These are phyloP conservation scores for Globisporangium spinosum DNA, from an alignment of 352 stramenopile species.

Conservation along the genomic window DNA sequence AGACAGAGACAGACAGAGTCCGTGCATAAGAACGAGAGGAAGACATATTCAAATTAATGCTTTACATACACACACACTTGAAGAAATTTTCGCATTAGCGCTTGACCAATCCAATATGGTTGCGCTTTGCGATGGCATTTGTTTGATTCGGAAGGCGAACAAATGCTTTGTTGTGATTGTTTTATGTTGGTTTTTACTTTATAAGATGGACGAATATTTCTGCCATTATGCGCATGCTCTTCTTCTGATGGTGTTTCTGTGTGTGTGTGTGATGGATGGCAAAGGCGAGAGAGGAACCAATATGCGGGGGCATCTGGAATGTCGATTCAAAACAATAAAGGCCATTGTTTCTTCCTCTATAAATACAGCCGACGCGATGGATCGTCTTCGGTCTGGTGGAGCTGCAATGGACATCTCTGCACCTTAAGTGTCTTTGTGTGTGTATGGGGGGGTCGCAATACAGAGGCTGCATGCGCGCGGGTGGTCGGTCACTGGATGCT, in stretches of 20 bases:
- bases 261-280: not conserved
- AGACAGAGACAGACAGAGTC: constrained; percentile 16
- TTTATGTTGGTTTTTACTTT: not conserved
- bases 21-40: not conserved
- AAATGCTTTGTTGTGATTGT: not conserved
- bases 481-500: not conserved
- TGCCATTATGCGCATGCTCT: not conserved
- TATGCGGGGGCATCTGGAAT: not conserved
- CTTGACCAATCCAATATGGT: too few relatives aligned
- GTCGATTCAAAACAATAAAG: not conserved
- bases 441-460: not conserved
- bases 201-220: not conserved
- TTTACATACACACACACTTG: not conserved
- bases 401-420: not conserved
- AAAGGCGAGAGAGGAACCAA: not conserved
- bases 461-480: not conserved
- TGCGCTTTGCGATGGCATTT: not conserved
- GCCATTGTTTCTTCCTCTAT: constrained; percentile 36
- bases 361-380: constrained; percentile 55
- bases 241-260: not conserved
- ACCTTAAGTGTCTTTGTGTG: not conserved
- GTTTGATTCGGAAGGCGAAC: not conserved
- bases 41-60: not conserved
- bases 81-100: not conserved
- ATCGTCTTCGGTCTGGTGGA: constrained; percentile 10